Evolutionary conservation across 192 early-diverging fungal species (phyloP), one percentile per base, ranked within the genome.

Genomic region (Oehlia diaphana): DNA sequence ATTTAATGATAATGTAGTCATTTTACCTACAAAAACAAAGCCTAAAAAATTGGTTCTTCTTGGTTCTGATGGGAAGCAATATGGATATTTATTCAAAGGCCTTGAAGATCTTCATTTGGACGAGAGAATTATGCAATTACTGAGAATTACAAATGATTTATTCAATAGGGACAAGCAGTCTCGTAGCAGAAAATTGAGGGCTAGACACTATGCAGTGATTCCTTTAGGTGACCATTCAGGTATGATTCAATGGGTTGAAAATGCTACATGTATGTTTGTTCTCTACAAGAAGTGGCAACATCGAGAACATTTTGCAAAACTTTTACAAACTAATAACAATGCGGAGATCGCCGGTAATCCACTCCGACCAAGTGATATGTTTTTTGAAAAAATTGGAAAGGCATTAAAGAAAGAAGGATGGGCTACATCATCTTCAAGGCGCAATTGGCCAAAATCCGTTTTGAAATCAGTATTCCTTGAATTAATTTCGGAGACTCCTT

Each of bases 191-290:
- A 80, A 81, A 31, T 69, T 88, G 53, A 83, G 63, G n/a, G 86
- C 90, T 4, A 72, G 87, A 3, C 79, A 86, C 50, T 89, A 88
- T 78, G 87, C 86, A 0, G 96, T 99, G 0, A 92, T 97, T 28
- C 98, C 98, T 0, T 87, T 98, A 42, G 95, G 96, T 50, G 89
- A 93, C 79, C 90, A 92, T 67, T 93, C 92, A 23, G 97, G 97
- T 3, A 94, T 98, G 90, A 93, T 98, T 77, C 93, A 98, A 78
- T 99, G 96, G 97, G 94, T 98, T 2, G 91, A 96, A 65, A 90
- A 92, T 81, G 92, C 94, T 6, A 86, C 89, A 1, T 92, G 92
- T 16, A 69, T 99, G 61, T 97, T 95, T 88, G 84, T 91, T 50
- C 74, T 95, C 26, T 94, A 92, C 72, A 90, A 91, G 53, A 87